Percentiles rank a stretch among this genome's conserved stretches.
phyloP scores from a whole-genome alignment of 176 grass and related monocot genomes.

The Metroxylon sagu region DNA sequence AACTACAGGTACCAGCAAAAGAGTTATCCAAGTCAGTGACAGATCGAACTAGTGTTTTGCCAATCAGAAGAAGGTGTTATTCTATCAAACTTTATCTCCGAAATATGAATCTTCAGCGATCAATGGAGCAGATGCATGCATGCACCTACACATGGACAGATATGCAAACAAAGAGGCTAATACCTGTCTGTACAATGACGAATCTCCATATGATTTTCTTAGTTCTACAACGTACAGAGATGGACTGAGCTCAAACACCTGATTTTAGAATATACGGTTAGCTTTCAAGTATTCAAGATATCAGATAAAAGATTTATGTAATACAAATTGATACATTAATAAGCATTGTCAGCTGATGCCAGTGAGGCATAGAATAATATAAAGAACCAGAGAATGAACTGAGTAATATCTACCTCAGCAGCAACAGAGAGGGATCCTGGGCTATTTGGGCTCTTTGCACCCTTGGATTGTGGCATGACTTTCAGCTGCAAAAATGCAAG shows the following conservation, averaged over 20 bases:
- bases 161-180: neutral
- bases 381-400: neutral
- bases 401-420: constrained; percentile 48
- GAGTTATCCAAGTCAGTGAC: too few species aligned
- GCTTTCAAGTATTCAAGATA: too few species aligned
- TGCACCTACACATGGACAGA: too few species aligned
- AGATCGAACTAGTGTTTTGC: too few species aligned
- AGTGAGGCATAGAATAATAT: too few species aligned
- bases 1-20: constrained; percentile 30
- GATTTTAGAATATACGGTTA: neutral
- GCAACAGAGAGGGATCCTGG: constrained; percentile 42
- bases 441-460: constrained; percentile 27
- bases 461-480: constrained; percentile 50
- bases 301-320: too few species aligned
- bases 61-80: too few species aligned
- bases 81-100: too few species aligned
- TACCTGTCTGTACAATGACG: constrained; percentile 68
- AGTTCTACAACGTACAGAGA: constrained; percentile 77
- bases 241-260: constrained; percentile 77
- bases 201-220: constrained; percentile 62
- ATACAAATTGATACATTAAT: too few species aligned
- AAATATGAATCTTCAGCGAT: neutral
- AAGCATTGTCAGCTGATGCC: too few species aligned
- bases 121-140: neutral
- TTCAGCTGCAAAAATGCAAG: constrained; percentile 35